These are phyloP conservation scores for Carex myosuroides DNA, from an alignment of 176 grass and related monocot species.

Conservation along the genomic window DNA sequence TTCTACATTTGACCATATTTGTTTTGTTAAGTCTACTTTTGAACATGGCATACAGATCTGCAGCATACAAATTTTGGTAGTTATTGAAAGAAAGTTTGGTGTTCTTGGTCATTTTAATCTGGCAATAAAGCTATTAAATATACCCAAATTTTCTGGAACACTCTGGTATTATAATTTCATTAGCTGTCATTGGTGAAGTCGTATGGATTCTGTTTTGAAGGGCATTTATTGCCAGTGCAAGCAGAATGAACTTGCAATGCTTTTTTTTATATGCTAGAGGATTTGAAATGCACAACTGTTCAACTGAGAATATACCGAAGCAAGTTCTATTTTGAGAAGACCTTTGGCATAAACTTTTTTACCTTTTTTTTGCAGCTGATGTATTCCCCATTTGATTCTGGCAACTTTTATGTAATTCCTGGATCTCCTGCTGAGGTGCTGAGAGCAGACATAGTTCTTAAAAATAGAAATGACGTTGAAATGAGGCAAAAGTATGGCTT, in stretches of 20 bases:
- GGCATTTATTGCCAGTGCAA: too few species aligned
- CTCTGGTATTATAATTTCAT: too few species aligned
- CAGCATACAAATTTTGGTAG: background rate
- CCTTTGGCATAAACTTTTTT: constrained; percentile 27
- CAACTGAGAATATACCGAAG: background rate
- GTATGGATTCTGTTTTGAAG: too few species aligned
- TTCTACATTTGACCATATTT: background rate
- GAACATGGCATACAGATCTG: background rate
- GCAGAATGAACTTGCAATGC: too few species aligned
- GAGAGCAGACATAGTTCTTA: constrained; percentile 40
- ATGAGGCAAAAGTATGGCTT: constrained; percentile 41
- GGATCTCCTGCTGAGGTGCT: constrained; percentile 61
- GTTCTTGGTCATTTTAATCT: too few species aligned
- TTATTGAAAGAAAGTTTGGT: background rate
- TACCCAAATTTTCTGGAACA: too few species aligned
- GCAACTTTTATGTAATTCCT: constrained; percentile 90
- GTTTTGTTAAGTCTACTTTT: background rate
- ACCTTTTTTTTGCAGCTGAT: constrained; percentile 63
- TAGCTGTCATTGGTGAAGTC: too few species aligned
- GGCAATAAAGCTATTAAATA: too few species aligned
- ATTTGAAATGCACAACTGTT: too few species aligned
- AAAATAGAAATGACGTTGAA: constrained; percentile 25
- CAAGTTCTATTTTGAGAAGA: background rate
- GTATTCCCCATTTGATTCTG: constrained; percentile 94
- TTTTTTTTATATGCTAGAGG: too few species aligned